These are phyloP conservation scores for Calonectria henricotiae DNA, from an alignment of 2,329 filamentous ascomycete species.

Conservation along the genomic window DNA sequence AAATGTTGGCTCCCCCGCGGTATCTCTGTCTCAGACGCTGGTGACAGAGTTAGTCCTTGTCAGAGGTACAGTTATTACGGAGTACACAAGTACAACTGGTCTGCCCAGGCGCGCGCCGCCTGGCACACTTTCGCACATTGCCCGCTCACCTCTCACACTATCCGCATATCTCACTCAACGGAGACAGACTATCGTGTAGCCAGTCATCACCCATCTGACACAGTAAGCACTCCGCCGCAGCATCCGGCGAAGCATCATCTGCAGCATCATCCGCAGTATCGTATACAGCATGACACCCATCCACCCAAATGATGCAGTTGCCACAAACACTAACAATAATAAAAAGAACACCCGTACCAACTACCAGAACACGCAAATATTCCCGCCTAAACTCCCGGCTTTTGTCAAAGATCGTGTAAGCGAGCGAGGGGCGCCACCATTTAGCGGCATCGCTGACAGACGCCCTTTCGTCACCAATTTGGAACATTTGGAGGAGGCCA, in stretches of 20 bases:
- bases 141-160: slow-evolving; percentile 20
- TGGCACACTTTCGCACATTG: slow-evolving; percentile 24
- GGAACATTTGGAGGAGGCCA: slow-evolving; percentile 29
- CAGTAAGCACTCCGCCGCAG: slow-evolving; percentile 25
- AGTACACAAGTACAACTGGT: slow-evolving; percentile 30
- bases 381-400: not conserved
- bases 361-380: slow-evolving; percentile 19
- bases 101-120: slow-evolving; percentile 23
- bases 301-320: slow-evolving; percentile 8
- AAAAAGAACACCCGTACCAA: not conserved
- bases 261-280: slow-evolving; percentile 25
- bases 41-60: slow-evolving; percentile 31
- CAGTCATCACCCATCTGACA: not conserved
- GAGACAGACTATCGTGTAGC: not conserved
- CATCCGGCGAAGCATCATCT: slow-evolving; percentile 26
- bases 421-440: slow-evolving; percentile 27
- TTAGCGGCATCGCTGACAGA: slow-evolving; percentile 41
- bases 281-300: slow-evolving; percentile 6
- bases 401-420: slow-evolving; percentile 41
- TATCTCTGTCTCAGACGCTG: slow-evolving; percentile 28
- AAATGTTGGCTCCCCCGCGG: slow-evolving; percentile 15
- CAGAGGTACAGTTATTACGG: slow-evolving; percentile 34
- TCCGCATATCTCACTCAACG: not conserved
- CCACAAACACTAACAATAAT: not conserved
- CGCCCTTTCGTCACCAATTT: slow-evolving; percentile 39